Conservation (phyloP, 768 basidiomycete genomes). For the Lactifluus pinguis region DNA sequence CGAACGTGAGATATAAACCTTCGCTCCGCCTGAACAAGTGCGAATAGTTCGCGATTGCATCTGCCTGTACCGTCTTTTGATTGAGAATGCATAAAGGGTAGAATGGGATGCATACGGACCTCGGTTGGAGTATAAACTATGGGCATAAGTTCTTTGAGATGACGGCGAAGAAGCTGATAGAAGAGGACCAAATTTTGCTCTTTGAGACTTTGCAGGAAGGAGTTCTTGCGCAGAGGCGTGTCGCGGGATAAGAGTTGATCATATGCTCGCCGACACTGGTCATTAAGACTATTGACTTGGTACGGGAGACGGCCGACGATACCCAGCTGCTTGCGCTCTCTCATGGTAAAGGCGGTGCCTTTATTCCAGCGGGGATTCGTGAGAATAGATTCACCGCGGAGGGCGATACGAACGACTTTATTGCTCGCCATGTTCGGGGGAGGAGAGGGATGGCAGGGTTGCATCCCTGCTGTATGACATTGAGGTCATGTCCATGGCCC, state of each 20-base stretch:
- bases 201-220: constrained; percentile 66
- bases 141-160: constrained; percentile 43
- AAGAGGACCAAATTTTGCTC: constrained; percentile 80
- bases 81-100: background rate
- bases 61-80: constrained; percentile 38
- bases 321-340: constrained; percentile 65
- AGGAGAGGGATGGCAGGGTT: too few relatives aligned
- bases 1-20: constrained; percentile 62
- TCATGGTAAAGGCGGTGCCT: constrained; percentile 63
- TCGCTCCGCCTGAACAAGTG: constrained; percentile 75
- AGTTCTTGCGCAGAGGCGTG: constrained; percentile 51
- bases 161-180: constrained; percentile 44
- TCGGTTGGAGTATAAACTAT: constrained; percentile 82
- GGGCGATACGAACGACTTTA: constrained; percentile 33
- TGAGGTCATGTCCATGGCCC: background rate
- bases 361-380: constrained; percentile 65
- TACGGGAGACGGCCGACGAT: constrained; percentile 32
- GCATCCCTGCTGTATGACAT: background rate
- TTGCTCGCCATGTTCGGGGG: background rate
- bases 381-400: constrained; percentile 56
- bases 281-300: constrained; percentile 47
- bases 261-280: constrained; percentile 71
- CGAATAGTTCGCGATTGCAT: constrained; percentile 78
- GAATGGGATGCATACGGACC: constrained; percentile 30
- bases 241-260: constrained; percentile 41